These are phyloP conservation scores for Gentiana dahurica DNA, from an alignment of 257 asterid species.

Conservation along the genomic window DNA sequence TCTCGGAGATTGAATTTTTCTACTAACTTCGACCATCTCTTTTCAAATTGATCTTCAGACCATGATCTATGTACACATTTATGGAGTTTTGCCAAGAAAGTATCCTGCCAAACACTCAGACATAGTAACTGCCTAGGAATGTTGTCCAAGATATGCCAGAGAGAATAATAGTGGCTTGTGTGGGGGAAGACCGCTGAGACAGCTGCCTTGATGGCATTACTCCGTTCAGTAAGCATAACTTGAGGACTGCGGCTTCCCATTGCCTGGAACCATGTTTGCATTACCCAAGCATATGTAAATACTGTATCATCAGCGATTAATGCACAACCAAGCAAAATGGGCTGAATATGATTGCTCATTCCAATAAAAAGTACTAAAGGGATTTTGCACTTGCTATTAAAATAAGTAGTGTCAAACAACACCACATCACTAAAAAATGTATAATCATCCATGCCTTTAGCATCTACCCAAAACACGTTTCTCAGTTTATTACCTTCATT, in stretches of 20 bases:
- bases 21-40: slow-evolving; percentile 80
- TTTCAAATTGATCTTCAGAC: slow-evolving; percentile 62
- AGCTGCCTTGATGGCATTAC: slow-evolving; percentile 62
- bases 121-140: slow-evolving; percentile 59
- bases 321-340: slow-evolving; percentile 76
- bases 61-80: slow-evolving; percentile 68
- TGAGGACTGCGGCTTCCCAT: slow-evolving; percentile 73
- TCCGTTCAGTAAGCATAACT: slow-evolving; percentile 61
- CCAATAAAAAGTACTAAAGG: slow-evolving; percentile 82
- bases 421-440: slow-evolving; percentile 59
- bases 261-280: slow-evolving; percentile 78
- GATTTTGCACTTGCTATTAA: slow-evolving; percentile 47
- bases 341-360: slow-evolving; percentile 80
- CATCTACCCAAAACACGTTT: slow-evolving; percentile 91
- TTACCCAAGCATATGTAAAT: slow-evolving; percentile 66
- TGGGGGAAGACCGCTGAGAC: slow-evolving; percentile 40
- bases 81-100: slow-evolving; percentile 49
- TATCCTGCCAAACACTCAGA: slow-evolving; percentile 55
- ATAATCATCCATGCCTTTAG: slow-evolving; percentile 73
- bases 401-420: slow-evolving; percentile 61
- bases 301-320: slow-evolving; percentile 74
- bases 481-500: slow-evolving; percentile 82
- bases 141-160: slow-evolving; percentile 61
- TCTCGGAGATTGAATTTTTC: slow-evolving; percentile 62
- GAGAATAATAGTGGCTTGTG: slow-evolving; percentile 46